phyloP scores from a whole-genome alignment of 2,329 filamentous ascomycete genomes.

The Catunica adiposa region DNA sequence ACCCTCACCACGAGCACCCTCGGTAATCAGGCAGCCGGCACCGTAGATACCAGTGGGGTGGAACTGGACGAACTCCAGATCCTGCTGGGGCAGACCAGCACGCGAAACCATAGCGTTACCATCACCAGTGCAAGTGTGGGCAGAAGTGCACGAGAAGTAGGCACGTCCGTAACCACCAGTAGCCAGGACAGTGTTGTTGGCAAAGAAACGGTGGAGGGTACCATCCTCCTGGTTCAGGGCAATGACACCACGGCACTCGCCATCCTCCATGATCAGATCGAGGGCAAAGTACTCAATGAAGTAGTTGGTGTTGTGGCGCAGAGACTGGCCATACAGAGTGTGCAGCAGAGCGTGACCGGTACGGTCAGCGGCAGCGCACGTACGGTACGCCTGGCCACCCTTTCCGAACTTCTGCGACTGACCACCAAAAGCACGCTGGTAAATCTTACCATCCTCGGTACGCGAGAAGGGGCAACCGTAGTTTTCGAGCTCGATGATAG shows the following conservation, averaged over 20 bases:
- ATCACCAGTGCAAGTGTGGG: slow-evolving; percentile 96
- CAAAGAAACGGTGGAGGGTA: slow-evolving; percentile 89
- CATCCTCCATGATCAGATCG: slow-evolving; percentile 94
- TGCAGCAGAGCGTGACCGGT: slow-evolving; percentile 95
- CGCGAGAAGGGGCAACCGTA: slow-evolving; percentile 94
- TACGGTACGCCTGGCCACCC: slow-evolving; percentile 94
- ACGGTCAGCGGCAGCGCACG: slow-evolving; percentile 88
- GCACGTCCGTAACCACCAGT: slow-evolving; percentile 95
- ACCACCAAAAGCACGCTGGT: slow-evolving; percentile 96
- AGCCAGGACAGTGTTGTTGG: slow-evolving; percentile 90
- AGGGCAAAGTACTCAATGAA: slow-evolving; percentile 99
- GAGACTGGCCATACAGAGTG: slow-evolving; percentile 94
- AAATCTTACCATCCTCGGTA: slow-evolving; percentile 94
- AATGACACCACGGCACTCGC: slow-evolving; percentile 88
- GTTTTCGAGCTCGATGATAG: slow-evolving; percentile 88
- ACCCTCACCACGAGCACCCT: slow-evolving; percentile 94
- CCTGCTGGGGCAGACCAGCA: slow-evolving; percentile 94
- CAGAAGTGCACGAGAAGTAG: slow-evolving; percentile 96
- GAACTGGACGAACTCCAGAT: slow-evolving; percentile 99
- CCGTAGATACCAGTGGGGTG: slow-evolving; percentile 98
- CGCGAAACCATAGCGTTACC: slow-evolving; percentile 99
- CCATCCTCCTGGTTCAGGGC: slow-evolving; percentile 99
- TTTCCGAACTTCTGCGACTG: slow-evolving; percentile 91
- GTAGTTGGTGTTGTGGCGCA: slow-evolving; percentile 97
- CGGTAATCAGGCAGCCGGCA: slow-evolving; percentile 92